phyloP scores from a whole-genome alignment of 495 filamentous ascomycete species.

The Darksidea phi region DNA sequence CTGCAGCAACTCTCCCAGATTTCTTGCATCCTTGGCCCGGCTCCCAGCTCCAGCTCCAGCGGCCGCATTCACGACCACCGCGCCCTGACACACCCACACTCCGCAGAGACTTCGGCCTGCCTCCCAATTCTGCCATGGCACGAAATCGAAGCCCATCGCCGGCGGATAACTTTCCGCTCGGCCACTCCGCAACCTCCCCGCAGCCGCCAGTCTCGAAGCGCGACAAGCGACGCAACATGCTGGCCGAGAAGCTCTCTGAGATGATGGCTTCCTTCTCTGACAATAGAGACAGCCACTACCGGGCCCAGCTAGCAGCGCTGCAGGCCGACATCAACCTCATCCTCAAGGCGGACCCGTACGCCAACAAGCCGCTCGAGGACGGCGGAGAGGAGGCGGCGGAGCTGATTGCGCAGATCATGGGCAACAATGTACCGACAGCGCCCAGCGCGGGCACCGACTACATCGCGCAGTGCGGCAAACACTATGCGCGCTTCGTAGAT shows the following conservation, averaged over 20 bases:
- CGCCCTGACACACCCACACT: background rate
- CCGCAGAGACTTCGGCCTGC: background rate
- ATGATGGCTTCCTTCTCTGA: constrained; percentile 73
- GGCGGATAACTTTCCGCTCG: constrained; percentile 27
- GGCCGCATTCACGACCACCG: background rate
- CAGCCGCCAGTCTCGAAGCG: constrained; percentile 68
- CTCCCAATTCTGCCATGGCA: constrained; percentile 24
- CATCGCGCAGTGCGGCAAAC: constrained; percentile 65
- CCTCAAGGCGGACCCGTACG: constrained; percentile 75
- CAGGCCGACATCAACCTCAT: constrained; percentile 89
- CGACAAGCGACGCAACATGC: constrained; percentile 78
- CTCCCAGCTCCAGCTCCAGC: background rate
- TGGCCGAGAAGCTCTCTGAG: constrained; percentile 71
- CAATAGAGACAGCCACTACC: constrained; percentile 80
- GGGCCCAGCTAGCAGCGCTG: constrained; percentile 81
- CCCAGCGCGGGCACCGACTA: constrained; percentile 41
- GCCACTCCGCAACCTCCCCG: constrained; percentile 38
- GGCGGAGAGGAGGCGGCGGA: constrained; percentile 62
- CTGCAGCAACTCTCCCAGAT: background rate
- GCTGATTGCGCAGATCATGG: constrained; percentile 47
- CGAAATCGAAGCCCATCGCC: constrained; percentile 33
- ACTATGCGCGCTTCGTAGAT: constrained; percentile 76
- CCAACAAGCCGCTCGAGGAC: constrained; percentile 68
- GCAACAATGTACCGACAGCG: constrained; percentile 27
- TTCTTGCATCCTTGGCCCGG: background rate